A percentile compares a stretch with the other conserved stretches of the same genome.
Conservation (phyloP, 257 asterid species). For the Agastache rugosa region DNA sequence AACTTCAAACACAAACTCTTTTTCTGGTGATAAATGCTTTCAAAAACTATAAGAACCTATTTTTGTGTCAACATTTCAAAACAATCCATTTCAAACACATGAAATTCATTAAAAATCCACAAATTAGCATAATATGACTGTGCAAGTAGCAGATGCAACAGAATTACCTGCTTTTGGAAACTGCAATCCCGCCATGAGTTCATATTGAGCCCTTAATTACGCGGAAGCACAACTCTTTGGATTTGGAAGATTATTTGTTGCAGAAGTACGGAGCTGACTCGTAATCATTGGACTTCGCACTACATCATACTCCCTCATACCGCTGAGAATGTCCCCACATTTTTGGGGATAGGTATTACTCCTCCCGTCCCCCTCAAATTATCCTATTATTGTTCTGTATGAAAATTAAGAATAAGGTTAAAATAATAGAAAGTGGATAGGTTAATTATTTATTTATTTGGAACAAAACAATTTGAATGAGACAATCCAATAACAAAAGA, state of each 20-base stretch:
- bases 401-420: too few species aligned
- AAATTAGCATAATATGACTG: conserved; percentile 3
- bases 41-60: not conserved
- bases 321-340: too few species aligned
- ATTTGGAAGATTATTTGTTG: too few species aligned
- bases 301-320: too few species aligned
- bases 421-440: too few species aligned
- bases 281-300: not conserved
- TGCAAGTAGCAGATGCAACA: not conserved
- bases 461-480: too few species aligned
- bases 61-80: not conserved
- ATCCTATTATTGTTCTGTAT: too few species aligned
- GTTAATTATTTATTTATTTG: too few species aligned
- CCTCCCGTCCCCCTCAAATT: too few species aligned
- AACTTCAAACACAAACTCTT: not conserved
- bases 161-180: conserved; percentile 37
- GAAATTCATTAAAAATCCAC: not conserved
- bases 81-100: conserved; percentile 28
- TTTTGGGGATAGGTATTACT: too few species aligned
- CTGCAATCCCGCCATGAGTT: conserved; percentile 30
- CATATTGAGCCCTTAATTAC: conserved; percentile 32
- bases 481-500: too few species aligned
- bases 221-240: not conserved
- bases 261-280: not conserved
- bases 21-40: not conserved